Evolutionary conservation across 2,329 filamentous ascomycete species (phyloP).

Genomic region (Periconia sp.): DNA sequence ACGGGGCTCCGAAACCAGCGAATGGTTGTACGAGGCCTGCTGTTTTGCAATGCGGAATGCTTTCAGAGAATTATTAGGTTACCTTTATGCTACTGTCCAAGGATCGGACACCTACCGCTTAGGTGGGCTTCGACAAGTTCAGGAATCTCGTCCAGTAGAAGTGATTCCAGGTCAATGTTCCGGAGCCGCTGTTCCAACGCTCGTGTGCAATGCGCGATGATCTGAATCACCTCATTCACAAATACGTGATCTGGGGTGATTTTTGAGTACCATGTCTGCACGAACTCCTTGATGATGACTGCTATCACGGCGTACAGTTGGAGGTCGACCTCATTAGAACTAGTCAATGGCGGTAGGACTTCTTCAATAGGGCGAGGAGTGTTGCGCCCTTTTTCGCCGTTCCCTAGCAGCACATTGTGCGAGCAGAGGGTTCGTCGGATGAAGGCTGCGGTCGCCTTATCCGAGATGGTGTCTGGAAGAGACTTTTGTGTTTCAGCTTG

Average conservation of each 20-base stretch:
- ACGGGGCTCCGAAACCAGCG: slow-evolving; percentile 67
- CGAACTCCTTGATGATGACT: slow-evolving; percentile 86
- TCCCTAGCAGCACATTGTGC: slow-evolving; percentile 59
- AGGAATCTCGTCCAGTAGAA: slow-evolving; percentile 88
- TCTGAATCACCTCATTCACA: slow-evolving; percentile 83
- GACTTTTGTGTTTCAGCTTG: slow-evolving; percentile 27
- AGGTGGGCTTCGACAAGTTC: slow-evolving; percentile 81
- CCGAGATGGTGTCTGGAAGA: slow-evolving; percentile 61
- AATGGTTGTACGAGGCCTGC: slow-evolving; percentile 62
- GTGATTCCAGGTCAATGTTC: slow-evolving; percentile 79
- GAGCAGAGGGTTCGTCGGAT: slow-evolving; percentile 85
- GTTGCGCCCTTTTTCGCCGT: slow-evolving; percentile 60
- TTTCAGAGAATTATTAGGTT: slow-evolving; percentile 48
- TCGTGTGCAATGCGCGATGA: slow-evolving; percentile 90
- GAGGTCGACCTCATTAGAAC: slow-evolving; percentile 90
- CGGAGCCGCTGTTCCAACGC: slow-evolving; percentile 85
- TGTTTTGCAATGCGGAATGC: slow-evolving; percentile 73
- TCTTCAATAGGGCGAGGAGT: slow-evolving; percentile 75
- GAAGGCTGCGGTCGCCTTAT: slow-evolving; percentile 79
- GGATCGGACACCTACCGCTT: slow-evolving; percentile 62
- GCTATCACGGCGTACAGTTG: slow-evolving; percentile 93
- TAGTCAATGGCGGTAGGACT: slow-evolving; percentile 87
- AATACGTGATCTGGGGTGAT: slow-evolving; percentile 92
- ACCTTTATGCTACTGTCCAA: slow-evolving; percentile 21
- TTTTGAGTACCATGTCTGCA: slow-evolving; percentile 90